A percentile compares a stretch with the other conserved stretches of the same genome.
Evolutionary conservation across 2,329 filamentous ascomycete genomes (phyloP).

Genomic region (Moelleriella libera): DNA sequence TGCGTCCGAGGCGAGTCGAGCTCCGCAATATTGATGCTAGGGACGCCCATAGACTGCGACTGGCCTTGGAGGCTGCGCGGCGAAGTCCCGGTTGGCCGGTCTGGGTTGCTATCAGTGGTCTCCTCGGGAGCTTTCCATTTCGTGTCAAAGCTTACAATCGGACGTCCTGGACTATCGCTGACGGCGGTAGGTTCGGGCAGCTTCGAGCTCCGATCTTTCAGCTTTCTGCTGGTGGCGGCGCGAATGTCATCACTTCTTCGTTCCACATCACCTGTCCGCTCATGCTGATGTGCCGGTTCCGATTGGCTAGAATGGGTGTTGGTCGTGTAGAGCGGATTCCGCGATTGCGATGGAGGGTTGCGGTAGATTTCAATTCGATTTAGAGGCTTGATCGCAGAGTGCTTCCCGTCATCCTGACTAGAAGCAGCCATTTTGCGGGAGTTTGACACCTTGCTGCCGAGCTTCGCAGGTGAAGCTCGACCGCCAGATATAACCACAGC

Average conservation of each 20-base stretch:
- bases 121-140: slow-evolving; percentile 64
- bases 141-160: slow-evolving; percentile 92
- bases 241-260: slow-evolving; percentile 79
- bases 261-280: slow-evolving; percentile 66
- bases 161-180: slow-evolving; percentile 77
- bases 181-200: slow-evolving; percentile 82
- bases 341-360: slow-evolving; percentile 71
- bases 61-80: slow-evolving; percentile 3
- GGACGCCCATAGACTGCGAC: slow-evolving; percentile 25
- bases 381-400: slow-evolving; percentile 18
- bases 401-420: slow-evolving; percentile 25
- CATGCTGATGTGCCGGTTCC: slow-evolving; percentile 26
- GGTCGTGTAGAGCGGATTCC: slow-evolving; percentile 64
- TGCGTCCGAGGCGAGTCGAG: slow-evolving; percentile 21
- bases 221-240: slow-evolving; percentile 75
- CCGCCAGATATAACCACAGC: slow-evolving; percentile 8
- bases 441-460: slow-evolving; percentile 18
- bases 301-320: slow-evolving; percentile 34
- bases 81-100: slow-evolving; percentile 18
- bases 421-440: slow-evolving; percentile 20
- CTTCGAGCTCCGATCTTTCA: slow-evolving; percentile 75
- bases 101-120: slow-evolving; percentile 51
- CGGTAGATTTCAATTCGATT: slow-evolving; percentile 62
- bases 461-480: slow-evolving; percentile 17
- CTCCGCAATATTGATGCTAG: slow-evolving; percentile 41